Conservation (phyloP, 352 stramenopile genomes). For the Globisporangium cylindrosporum region DNA sequence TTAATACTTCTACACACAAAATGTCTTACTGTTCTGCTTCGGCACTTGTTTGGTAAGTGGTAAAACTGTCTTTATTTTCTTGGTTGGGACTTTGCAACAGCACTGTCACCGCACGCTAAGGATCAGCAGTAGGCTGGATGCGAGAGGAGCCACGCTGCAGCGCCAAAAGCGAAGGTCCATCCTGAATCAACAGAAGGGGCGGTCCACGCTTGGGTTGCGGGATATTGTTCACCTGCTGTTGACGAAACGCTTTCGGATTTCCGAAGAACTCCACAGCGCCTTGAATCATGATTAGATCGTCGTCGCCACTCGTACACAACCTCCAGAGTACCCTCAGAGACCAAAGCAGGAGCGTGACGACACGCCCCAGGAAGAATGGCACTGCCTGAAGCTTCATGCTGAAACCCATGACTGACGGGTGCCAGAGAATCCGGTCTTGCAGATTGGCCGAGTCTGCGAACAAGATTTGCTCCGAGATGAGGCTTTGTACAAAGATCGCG, state of each 20-base stretch:
- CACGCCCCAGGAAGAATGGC: conserved; percentile 9
- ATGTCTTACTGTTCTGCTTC: too few species aligned
- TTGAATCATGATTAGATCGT: conserved; percentile 15
- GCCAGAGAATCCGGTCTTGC: conserved; percentile 6
- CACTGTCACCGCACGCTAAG: background rate
- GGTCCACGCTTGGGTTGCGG: background rate
- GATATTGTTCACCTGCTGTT: background rate
- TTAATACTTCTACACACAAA: too few species aligned
- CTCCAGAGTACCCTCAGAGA: conserved; percentile 5
- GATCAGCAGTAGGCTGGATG: background rate
- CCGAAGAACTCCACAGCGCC: conserved; percentile 8
- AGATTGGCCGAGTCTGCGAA: background rate
- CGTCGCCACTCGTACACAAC: background rate
- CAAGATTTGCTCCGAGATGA: conserved; percentile 3
- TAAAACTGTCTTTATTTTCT: background rate
- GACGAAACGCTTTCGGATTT: background rate
- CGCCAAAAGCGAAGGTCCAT: background rate
- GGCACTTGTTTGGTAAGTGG: too few species aligned
- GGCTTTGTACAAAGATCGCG: background rate
- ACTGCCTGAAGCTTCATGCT: conserved; percentile 7
- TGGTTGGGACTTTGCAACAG: background rate
- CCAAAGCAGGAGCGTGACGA: conserved; percentile 12
- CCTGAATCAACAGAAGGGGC: background rate
- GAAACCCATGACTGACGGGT: background rate
- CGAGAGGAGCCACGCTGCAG: background rate